Percentiles rank a stretch among this genome's conserved stretches.
These are phyloP conservation scores for Groenewaldozyma salmanticensis DNA, from an alignment of 805 yeast species.

Conservation along the genomic window DNA sequence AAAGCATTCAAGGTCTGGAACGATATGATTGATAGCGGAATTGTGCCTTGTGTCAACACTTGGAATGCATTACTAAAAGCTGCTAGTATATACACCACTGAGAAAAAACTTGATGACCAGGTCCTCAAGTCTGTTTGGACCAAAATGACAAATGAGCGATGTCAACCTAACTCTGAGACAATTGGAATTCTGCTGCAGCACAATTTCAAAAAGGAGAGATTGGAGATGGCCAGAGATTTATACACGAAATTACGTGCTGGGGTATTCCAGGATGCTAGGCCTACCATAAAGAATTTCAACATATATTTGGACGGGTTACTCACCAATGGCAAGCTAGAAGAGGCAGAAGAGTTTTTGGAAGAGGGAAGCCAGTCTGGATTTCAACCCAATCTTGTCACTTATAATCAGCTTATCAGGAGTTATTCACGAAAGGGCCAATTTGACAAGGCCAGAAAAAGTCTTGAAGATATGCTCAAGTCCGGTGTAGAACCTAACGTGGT, in stretches of 20 bases:
- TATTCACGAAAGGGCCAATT: constrained; percentile 33
- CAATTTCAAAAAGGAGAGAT: constrained; percentile 33
- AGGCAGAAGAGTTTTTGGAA: constrained; percentile 37
- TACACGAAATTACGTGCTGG: constrained; percentile 28
- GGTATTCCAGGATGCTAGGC: constrained; percentile 27
- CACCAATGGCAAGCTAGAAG: constrained; percentile 30
- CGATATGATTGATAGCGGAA: constrained; percentile 32
- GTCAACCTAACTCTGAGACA: constrained; percentile 39
- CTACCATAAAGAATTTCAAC: constrained; percentile 32
- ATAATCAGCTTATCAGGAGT: constrained; percentile 41
- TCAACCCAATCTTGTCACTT: constrained; percentile 38
- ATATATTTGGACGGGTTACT: constrained; percentile 38
- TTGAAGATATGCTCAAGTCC: constrained; percentile 36
- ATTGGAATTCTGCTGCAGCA: constrained; percentile 40
- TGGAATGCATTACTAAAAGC: constrained; percentile 56
- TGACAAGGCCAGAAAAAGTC: constrained; percentile 39
- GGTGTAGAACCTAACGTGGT: constrained; percentile 47
- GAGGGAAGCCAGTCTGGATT: constrained; percentile 28
- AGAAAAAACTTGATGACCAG: constrained; percentile 9
- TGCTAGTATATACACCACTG: constrained; percentile 26
- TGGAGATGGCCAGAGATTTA: constrained; percentile 35
- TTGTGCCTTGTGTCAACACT: constrained; percentile 34
- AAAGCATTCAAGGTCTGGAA: constrained; percentile 38
- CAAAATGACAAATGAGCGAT: constrained; percentile 30
- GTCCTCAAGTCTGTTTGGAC: constrained; percentile 24